Percentiles rank a stretch among this genome's conserved stretches.
phyloP scores from a whole-genome alignment of 108 stramenopile genomes.

The Stephanodiscus triporus region DNA sequence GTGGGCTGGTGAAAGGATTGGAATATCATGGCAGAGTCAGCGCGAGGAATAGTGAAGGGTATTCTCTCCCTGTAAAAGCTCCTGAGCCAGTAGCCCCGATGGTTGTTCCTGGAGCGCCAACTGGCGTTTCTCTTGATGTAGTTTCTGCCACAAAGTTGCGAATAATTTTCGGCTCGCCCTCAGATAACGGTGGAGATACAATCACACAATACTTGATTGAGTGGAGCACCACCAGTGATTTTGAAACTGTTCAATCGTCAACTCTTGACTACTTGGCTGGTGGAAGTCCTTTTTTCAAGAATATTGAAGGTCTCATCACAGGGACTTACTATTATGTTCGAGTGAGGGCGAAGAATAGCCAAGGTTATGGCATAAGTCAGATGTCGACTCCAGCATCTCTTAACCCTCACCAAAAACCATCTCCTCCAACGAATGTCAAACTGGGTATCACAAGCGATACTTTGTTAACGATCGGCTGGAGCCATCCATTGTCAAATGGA shows the following conservation, averaged over 20 bases:
- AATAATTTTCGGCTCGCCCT: constrained; percentile 72
- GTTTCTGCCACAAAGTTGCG: constrained; percentile 68
- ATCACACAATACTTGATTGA: constrained; percentile 78
- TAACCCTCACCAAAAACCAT: constrained; percentile 74
- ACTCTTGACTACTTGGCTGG: constrained; percentile 60
- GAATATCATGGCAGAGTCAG: constrained; percentile 82
- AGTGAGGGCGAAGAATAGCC: constrained; percentile 74
- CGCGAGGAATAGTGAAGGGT: constrained; percentile 77
- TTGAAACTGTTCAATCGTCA: constrained; percentile 38
- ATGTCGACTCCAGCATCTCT: constrained; percentile 64
- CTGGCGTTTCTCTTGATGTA: constrained; percentile 69
- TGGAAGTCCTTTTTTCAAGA: constrained; percentile 81
- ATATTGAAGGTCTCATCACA: constrained; percentile 59
- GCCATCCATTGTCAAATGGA: constrained; percentile 61
- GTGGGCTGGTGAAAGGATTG: constrained; percentile 70
- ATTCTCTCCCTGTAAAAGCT: constrained; percentile 52
- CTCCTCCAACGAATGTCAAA: constrained; percentile 65
- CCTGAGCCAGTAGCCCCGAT: constrained; percentile 59
- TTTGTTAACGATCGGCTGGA: constrained; percentile 80
- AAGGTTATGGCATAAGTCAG: constrained; percentile 75
- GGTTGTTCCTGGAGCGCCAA: constrained; percentile 75
- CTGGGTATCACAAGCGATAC: constrained; percentile 74
- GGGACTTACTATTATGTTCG: constrained; percentile 78
- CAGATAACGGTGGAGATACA: constrained; percentile 80
- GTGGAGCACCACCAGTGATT: constrained; percentile 62